Conservation (phyloP, 352 stramenopile species). For the Phytophthora sp. region DNA sequence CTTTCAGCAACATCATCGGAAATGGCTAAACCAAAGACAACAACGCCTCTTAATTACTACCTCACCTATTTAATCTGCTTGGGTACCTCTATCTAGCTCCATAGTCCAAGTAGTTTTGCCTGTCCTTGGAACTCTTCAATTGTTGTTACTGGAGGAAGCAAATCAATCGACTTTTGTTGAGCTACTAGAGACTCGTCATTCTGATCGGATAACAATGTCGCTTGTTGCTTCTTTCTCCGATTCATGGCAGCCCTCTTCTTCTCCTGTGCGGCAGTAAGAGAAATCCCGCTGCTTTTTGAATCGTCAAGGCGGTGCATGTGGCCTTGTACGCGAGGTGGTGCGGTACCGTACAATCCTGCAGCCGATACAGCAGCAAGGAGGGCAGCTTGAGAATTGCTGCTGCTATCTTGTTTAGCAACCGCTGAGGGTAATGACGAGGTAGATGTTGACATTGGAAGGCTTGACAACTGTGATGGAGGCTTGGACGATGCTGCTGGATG, state of each 20-base stretch:
- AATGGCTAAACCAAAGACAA: constrained; percentile 10
- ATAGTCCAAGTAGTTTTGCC: constrained; percentile 48
- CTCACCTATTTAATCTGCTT: not conserved
- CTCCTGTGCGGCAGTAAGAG: constrained; percentile 6
- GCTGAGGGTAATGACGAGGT: constrained; percentile 4
- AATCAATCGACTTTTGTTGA: constrained; percentile 5
- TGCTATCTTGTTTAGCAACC: not conserved
- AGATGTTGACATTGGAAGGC: constrained; percentile 12
- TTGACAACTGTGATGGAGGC: constrained; percentile 9
- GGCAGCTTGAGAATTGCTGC: constrained; percentile 20
- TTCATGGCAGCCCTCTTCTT: constrained; percentile 18
- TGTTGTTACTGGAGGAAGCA: constrained; percentile 1
- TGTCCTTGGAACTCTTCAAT: constrained; percentile 49
- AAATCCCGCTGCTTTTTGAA: not conserved
- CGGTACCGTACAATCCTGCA: constrained; percentile 37
- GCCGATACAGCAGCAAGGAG: constrained; percentile 39
- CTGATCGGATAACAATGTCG: not conserved
- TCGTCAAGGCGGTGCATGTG: constrained; percentile 5
- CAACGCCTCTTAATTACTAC: not conserved
- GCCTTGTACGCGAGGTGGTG: constrained; percentile 4
- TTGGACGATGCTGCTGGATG: not conserved
- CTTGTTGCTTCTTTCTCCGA: constrained; percentile 10
- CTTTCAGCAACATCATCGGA: constrained; percentile 5
- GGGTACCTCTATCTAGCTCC: too few relatives aligned
- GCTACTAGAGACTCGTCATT: not conserved